Evolutionary conservation across 441 rosid genomes (phyloP), one percentile per base, ranked within the genome.

Genomic region (Kokia cookei): DNA sequence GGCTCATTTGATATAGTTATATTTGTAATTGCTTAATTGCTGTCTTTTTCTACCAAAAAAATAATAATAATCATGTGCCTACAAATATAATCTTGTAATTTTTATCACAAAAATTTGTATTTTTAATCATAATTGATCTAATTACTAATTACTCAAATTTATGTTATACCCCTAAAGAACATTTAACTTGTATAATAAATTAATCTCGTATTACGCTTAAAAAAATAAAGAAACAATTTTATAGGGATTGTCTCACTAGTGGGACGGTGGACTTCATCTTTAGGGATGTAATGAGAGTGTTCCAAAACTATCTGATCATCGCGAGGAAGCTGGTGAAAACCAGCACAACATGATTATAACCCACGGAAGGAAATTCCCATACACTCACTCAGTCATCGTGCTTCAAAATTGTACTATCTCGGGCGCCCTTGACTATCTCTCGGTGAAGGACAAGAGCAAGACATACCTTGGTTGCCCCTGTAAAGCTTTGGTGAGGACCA

Each of bases 241-340:
- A 86, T 85, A 87, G 94, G 0, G 91, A 90, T 60, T 91, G 97
- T 69, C 78, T 86, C 73, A 79, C 91, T 76, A 43, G 84, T 3
- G 97, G 96, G 32, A 92, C 97, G 58, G 82, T 91, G 2, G 96
- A 91, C 78, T 86, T 89, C 80, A 80, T 92, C 80, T 88, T 88
- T 55, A 94, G 95, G 0, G 84, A 91, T 43, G 86, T 92, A 0
- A 74, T 79, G 0, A 82, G 85, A 2, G 73, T 88, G 1, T 82
- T 91, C 79, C 97, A 94, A 32, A 89, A 88, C 81, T 87, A 89
- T 81, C 78, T 81, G 37, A 58, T 94, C 24, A 58, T 90, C 5
- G 75, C 91, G 10, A 72, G 89, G 43, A 86, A 86, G 66, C 92
- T 95, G 8, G 2, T 51, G 57, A 5, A 15, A 80, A 5, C 69